Conservation (phyloP, 305 asterid genomes). For the Fraxinus velutina region DNA sequence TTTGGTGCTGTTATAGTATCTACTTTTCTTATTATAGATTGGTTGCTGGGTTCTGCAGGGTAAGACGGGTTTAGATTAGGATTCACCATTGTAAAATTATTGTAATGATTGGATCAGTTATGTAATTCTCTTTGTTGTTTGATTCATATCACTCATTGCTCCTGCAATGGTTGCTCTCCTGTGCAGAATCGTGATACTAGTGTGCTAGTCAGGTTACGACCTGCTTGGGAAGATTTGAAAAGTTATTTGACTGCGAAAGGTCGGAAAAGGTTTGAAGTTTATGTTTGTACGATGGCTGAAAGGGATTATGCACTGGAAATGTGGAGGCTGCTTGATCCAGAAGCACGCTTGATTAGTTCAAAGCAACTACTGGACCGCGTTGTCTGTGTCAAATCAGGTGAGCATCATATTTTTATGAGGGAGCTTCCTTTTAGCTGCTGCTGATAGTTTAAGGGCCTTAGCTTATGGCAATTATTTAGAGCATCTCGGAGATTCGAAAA, state of each 20-base stretch:
- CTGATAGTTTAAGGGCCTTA: neutral
- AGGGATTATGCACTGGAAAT: conserved; percentile 96
- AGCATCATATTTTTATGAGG: conserved; percentile 14
- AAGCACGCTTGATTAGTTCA: conserved; percentile 57
- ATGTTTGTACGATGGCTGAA: conserved; percentile 98
- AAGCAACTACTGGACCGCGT: conserved; percentile 76
- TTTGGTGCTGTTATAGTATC: neutral
- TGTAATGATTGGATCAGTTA: conserved; percentile 4
- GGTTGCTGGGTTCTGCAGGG: neutral
- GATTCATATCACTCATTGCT: conserved; percentile 16
- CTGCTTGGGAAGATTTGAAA: conserved; percentile 96
- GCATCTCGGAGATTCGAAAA: conserved; percentile 8
- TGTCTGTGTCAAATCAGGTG: conserved; percentile 89
- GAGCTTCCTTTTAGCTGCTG: conserved; percentile 9
- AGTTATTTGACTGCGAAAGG: conserved; percentile 89
- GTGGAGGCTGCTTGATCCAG: conserved; percentile 98
- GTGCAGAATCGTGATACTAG: conserved; percentile 91
- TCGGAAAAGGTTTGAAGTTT: conserved; percentile 90
- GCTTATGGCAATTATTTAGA: neutral
- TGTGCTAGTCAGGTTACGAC: conserved; percentile 89
- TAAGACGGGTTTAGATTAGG: neutral
- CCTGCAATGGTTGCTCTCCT: conserved; percentile 31
- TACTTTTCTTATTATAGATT: neutral
- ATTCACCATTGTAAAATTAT: neutral
- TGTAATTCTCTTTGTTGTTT: conserved; percentile 6